Evolutionary conservation across 768 basidiomycete species (phyloP).

Genomic region (Tylopilus subfusipes): DNA sequence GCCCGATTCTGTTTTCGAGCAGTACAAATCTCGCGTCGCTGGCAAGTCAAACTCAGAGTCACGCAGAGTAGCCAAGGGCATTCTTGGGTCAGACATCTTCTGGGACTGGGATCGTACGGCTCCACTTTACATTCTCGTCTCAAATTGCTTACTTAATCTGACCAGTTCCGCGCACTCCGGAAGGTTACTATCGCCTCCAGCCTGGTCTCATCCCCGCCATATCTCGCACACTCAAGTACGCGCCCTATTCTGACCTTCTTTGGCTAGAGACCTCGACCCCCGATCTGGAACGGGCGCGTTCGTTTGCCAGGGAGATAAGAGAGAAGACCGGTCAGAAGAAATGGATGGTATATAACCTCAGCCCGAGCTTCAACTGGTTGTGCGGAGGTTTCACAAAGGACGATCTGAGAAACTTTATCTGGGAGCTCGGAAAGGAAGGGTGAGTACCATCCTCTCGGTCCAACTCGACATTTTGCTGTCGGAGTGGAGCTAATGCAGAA

Average conservation of each 20-base stretch:
- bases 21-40: conserved; percentile 53
- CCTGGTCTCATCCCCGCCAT: conserved; percentile 81
- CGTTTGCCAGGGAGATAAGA: conserved; percentile 73
- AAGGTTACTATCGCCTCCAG: conserved; percentile 88
- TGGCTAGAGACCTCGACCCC: conserved; percentile 96
- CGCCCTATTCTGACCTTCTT: conserved; percentile 83
- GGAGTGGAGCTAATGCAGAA: neutral
- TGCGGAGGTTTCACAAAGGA: conserved; percentile 72
- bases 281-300: conserved; percentile 71
- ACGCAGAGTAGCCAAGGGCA: conserved; percentile 67
- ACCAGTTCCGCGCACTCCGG: conserved; percentile 78
- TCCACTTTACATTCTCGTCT: neutral
- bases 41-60: conserved; percentile 75
- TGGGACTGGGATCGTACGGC: conserved; percentile 87
- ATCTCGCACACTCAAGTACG: conserved; percentile 73
- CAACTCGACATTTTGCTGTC: neutral
- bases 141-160: neutral
- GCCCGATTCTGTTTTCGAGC: conserved; percentile 45
- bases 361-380: conserved; percentile 94
- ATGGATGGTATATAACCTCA: conserved; percentile 90
- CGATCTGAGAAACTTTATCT: conserved; percentile 80
- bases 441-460: conserved; percentile 27
- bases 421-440: conserved; percentile 90
- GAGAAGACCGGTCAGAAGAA: conserved; percentile 59
- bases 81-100: conserved; percentile 57